Evolutionary conservation across 768 basidiomycete species (phyloP).

Genomic region (Phanerodontia chrysosporium): DNA sequence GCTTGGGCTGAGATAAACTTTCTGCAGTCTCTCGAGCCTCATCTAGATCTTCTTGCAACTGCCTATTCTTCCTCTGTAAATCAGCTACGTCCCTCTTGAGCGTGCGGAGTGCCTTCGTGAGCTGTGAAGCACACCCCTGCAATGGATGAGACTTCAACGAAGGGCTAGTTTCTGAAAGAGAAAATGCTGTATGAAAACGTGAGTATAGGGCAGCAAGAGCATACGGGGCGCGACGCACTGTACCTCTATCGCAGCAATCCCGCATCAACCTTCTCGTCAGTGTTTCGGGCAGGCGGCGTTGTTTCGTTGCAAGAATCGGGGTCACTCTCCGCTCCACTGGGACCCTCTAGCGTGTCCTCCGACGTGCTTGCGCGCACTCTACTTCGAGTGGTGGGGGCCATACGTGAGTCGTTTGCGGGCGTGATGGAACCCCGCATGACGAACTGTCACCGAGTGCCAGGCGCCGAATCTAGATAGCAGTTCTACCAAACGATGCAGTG

Average conservation of each 20-base stretch:
- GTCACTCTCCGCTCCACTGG: background rate
- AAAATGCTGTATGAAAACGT: background rate
- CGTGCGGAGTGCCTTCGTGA: background rate
- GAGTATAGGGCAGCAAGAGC: background rate
- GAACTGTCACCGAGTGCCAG: too few relatives aligned
- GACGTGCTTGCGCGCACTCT: background rate
- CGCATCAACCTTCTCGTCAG: background rate
- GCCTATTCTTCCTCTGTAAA: slow-evolving; percentile 1
- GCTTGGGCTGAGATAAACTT: background rate
- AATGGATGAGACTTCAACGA: background rate
- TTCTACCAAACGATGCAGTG: background rate
- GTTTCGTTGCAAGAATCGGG: background rate
- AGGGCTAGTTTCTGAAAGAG: background rate
- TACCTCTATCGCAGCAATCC: background rate
- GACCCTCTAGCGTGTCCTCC: background rate
- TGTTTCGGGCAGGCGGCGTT: background rate
- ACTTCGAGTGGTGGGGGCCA: background rate
- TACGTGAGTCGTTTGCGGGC: background rate
- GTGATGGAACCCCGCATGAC: background rate
- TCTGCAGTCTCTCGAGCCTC: background rate
- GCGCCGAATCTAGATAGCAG: background rate
- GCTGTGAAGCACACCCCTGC: background rate
- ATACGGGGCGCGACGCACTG: background rate
- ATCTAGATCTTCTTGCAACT: background rate
- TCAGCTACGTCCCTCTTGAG: background rate